phyloP scores from a whole-genome alignment of 148 eudicot species.

The Gaultheria prostrata region DNA sequence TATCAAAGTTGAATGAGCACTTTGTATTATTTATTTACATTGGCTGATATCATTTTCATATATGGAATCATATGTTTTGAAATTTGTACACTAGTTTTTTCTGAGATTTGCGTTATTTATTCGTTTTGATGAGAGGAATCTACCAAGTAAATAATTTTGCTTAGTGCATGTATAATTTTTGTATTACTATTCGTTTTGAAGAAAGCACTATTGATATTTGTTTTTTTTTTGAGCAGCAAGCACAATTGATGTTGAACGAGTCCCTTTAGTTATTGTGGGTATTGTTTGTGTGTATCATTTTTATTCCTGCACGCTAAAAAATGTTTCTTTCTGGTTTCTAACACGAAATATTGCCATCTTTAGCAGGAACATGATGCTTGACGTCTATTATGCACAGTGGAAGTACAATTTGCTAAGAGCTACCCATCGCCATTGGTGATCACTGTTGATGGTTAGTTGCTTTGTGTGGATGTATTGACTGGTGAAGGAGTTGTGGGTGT shows the following conservation, averaged over 20 bases:
- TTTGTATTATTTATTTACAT: neutral
- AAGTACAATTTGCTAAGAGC: too few relatives aligned
- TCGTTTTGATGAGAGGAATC: too few relatives aligned
- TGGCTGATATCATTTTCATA: neutral
- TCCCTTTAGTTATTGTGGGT: neutral
- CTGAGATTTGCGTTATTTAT: too few relatives aligned
- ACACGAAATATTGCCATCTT: neutral
- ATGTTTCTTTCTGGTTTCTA: neutral
- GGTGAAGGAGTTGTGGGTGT: neutral
- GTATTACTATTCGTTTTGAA: too few relatives aligned
- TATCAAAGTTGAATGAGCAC: neutral
- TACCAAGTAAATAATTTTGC: too few relatives aligned
- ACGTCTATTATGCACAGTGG: neutral
- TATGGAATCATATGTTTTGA: neutral
- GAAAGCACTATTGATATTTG: too few relatives aligned
- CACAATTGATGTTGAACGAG: neutral
- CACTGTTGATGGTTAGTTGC: slow-evolving; percentile 2
- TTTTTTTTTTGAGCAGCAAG: too few relatives aligned
- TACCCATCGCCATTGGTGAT: too few relatives aligned
- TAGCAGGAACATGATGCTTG: slow-evolving; percentile 5
- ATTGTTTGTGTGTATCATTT: neutral
- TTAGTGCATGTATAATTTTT: too few relatives aligned
- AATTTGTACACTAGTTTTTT: neutral
- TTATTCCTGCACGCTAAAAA: neutral
- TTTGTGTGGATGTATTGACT: slow-evolving; percentile 3